Percentiles rank a stretch among this genome's conserved stretches.
Evolutionary conservation across 768 basidiomycete species (phyloP).

Genomic region (Suillus weaverae): DNA sequence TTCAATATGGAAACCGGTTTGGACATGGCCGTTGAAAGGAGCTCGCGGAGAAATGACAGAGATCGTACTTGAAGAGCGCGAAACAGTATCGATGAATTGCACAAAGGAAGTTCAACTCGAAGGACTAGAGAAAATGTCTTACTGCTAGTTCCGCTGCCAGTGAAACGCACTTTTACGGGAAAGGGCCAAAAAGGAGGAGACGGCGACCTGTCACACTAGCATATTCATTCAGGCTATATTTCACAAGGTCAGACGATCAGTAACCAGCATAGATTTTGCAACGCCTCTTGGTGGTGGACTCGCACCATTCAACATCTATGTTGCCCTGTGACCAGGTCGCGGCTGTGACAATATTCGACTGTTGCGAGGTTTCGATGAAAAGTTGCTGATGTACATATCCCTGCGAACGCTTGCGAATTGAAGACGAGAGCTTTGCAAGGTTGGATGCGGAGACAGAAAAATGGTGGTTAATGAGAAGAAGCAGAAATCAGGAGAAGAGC

Average conservation of each 20-base stretch:
- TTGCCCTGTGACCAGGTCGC: background rate
- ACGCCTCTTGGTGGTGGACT: background rate
- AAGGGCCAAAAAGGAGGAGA: background rate
- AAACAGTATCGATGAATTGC: constrained; percentile 14
- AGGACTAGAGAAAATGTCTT: constrained; percentile 32
- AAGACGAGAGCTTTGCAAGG: too few relatives aligned
- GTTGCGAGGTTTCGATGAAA: background rate
- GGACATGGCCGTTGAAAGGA: constrained; percentile 38
- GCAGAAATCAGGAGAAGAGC: too few relatives aligned
- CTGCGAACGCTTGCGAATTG: background rate
- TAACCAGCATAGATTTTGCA: too few relatives aligned
- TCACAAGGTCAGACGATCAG: constrained; percentile 40
- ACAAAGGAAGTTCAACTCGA: constrained; percentile 24
- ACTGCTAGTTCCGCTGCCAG: constrained; percentile 28
- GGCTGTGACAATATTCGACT: background rate
- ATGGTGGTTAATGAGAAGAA: background rate
- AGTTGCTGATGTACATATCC: background rate
- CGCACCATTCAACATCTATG: background rate
- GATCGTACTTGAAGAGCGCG: background rate
- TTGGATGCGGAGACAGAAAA: background rate
- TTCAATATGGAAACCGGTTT: constrained; percentile 40
- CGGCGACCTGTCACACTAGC: constrained; percentile 38
- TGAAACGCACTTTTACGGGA: constrained; percentile 16
- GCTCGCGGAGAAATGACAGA: constrained; percentile 29
- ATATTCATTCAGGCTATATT: constrained; percentile 42